Evolutionary conservation across 2,329 filamentous ascomycete species (phyloP), one percentile per base, ranked within the genome.

Genomic region (Xylariales sp.): DNA sequence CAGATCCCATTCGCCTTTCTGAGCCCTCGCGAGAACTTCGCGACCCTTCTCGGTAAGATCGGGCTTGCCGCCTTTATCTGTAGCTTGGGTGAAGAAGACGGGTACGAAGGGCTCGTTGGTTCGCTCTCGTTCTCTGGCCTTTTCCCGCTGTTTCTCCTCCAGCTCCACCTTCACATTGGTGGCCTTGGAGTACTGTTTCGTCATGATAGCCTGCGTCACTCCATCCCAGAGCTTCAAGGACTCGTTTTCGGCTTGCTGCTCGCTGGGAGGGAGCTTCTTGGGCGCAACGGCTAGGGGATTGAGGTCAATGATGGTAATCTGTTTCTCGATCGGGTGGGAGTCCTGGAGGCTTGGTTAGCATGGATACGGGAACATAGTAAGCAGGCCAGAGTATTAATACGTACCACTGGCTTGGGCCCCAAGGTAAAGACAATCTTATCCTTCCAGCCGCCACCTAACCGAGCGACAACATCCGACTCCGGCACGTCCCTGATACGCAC

Each of bases 141-240:
- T 95, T 75, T 92, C 88, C 39, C 96, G 87, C 82, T 99, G 96
- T 50, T 86, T 85, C 79, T 99, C 96, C 80, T 99, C 96, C 10
- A 99, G 88, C 75, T 97, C 93, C 68, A 93, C 89, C 83, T 99
- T 99, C 69, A 96, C 83, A 23, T 87, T 89, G 28, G 96, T 99
- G 7, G 96, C 96, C 71, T 91, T 89, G 49, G 87, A 87, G 80
- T 90, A 99, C 78, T 97, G 93, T 81, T 94, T 97, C 69, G 89
- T 83, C 28, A 88, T 80, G 76, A 99, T 98, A 43, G 94, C 93
- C 60, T 92, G 86, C 18, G 96, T 98, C 52, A 99, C 95, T 30
- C 88, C 88, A 41, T 89, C 86, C 96, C 96, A 99, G 78, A 97
- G 91, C 65, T 88, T 90, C 71, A 96, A 87, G 1, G 93, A 97